A percentile compares a stretch with the other conserved stretches of the same genome.
phyloP scores from a whole-genome alignment of 169 alveolate species.

The Eimeria necatrix region DNA sequence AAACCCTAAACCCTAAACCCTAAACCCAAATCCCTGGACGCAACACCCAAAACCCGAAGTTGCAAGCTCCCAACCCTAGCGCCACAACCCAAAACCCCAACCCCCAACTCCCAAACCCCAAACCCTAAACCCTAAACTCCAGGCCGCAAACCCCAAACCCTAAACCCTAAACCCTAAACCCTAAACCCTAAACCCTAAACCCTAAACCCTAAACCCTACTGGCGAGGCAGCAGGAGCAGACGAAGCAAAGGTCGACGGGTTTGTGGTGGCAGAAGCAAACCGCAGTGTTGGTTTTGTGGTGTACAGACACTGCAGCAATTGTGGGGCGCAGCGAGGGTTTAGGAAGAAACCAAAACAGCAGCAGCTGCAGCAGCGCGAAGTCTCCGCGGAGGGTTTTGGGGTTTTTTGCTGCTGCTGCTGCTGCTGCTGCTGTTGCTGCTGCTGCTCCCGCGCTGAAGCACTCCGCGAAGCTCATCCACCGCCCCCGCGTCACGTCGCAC shows the following conservation, averaged over 20 bases:
- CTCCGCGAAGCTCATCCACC: too few species aligned
- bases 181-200: not conserved
- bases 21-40: not conserved
- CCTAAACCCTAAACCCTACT: not conserved
- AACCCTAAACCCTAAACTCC: not conserved
- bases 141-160: constrained; percentile 12
- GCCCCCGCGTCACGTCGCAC: too few species aligned
- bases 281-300: constrained; percentile 89
- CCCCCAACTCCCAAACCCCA: not conserved
- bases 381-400: constrained; percentile 41
- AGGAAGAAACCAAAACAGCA: constrained; percentile 90
- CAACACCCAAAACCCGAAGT: too few species aligned
- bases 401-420: constrained; percentile 46
- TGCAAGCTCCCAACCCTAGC: too few species aligned
- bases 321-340: constrained; percentile 86
- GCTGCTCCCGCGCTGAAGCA: too few species aligned
- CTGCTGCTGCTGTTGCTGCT: not conserved
- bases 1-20: too few species aligned
- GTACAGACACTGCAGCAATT: constrained; percentile 87
- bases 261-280: constrained; percentile 92
- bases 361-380: constrained; percentile 57
- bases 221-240: constrained; percentile 92
- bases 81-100: not conserved
- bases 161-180: not conserved
- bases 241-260: constrained; percentile 90